These are phyloP conservation scores for Fusarium abutilonis DNA, from an alignment of 2,329 filamentous ascomycete species.

Conservation along the genomic window DNA sequence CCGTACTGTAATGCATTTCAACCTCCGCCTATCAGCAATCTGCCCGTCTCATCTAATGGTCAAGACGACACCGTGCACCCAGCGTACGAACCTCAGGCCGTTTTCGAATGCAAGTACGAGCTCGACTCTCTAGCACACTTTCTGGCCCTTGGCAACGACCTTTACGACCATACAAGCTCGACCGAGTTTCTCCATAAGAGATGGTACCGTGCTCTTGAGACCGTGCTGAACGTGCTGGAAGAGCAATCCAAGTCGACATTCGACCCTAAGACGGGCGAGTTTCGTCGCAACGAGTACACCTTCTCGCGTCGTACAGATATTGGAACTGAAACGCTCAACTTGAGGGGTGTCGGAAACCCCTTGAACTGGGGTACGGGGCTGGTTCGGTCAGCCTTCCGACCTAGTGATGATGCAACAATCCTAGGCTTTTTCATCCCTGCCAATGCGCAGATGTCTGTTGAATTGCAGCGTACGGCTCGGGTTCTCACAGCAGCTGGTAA, in stretches of 20 bases:
- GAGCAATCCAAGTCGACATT: slow-evolving; percentile 87
- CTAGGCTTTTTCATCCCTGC: slow-evolving; percentile 94
- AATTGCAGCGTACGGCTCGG: slow-evolving; percentile 78
- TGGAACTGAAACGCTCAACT: slow-evolving; percentile 89
- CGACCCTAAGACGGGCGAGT: slow-evolving; percentile 70
- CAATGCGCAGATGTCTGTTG: slow-evolving; percentile 95
- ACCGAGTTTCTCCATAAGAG: slow-evolving; percentile 80
- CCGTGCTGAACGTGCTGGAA: slow-evolving; percentile 76
- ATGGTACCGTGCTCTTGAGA: slow-evolving; percentile 82
- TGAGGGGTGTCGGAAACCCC: slow-evolving; percentile 89
- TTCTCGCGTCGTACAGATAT: slow-evolving; percentile 83
- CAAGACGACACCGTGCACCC: slow-evolving; percentile 89
- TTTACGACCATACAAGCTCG: slow-evolving; percentile 81
- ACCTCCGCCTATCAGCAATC: slow-evolving; percentile 83
- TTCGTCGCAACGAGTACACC: slow-evolving; percentile 80
- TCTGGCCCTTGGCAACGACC: slow-evolving; percentile 84
- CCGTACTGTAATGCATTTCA: slow-evolving; percentile 99
- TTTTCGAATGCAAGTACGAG: slow-evolving; percentile 99
- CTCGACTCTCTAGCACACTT: slow-evolving; percentile 95
- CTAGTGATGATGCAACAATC: slow-evolving; percentile 94
- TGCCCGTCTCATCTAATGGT: slow-evolving; percentile 77
- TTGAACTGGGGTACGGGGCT: slow-evolving; percentile 85
- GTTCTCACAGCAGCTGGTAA: slow-evolving; percentile 73
- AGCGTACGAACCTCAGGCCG: slow-evolving; percentile 80
- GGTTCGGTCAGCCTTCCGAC: slow-evolving; percentile 89